Percentiles rank a stretch among this genome's conserved stretches.
These are phyloP conservation scores for Clonostachys chloroleuca DNA, from an alignment of 2,329 filamentous ascomycete species.

Conservation along the genomic window DNA sequence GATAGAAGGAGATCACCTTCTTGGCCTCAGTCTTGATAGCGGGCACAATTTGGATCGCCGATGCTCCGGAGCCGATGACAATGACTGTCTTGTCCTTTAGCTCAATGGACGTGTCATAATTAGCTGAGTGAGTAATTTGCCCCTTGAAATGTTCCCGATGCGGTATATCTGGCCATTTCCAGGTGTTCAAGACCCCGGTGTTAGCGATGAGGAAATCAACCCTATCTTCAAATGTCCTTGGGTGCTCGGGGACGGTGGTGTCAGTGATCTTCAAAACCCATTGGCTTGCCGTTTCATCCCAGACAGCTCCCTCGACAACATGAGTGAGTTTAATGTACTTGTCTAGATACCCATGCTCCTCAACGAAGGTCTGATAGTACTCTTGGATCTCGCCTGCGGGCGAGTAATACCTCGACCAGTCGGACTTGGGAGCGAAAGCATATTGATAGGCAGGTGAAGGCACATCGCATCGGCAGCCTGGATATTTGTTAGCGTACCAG, in stretches of 20 bases:
- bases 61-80: constrained; percentile 51
- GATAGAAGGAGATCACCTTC: constrained; percentile 32
- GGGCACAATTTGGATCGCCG: constrained; percentile 48
- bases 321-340: constrained; percentile 42
- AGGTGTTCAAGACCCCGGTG: constrained; percentile 14
- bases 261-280: constrained; percentile 2
- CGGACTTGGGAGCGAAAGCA: constrained; percentile 53
- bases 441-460: constrained; percentile 61
- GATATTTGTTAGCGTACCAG: constrained; percentile 21
- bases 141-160: constrained; percentile 41
- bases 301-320: constrained; percentile 19
- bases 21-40: constrained; percentile 18
- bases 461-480: constrained; percentile 37
- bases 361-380: constrained; percentile 43
- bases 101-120: constrained; percentile 44
- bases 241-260: background rate
- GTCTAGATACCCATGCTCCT: constrained; percentile 40
- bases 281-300: constrained; percentile 3
- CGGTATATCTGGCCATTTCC: constrained; percentile 48
- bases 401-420: constrained; percentile 55
- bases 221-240: constrained; percentile 1
- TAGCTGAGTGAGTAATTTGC: constrained; percentile 44
- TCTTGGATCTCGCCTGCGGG: constrained; percentile 48
- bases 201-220: constrained; percentile 7
- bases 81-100: constrained; percentile 45